Evolutionary conservation across 768 basidiomycete species (phyloP), one percentile per base, ranked within the genome.

Genomic region (Mrakia gelida): DNA sequence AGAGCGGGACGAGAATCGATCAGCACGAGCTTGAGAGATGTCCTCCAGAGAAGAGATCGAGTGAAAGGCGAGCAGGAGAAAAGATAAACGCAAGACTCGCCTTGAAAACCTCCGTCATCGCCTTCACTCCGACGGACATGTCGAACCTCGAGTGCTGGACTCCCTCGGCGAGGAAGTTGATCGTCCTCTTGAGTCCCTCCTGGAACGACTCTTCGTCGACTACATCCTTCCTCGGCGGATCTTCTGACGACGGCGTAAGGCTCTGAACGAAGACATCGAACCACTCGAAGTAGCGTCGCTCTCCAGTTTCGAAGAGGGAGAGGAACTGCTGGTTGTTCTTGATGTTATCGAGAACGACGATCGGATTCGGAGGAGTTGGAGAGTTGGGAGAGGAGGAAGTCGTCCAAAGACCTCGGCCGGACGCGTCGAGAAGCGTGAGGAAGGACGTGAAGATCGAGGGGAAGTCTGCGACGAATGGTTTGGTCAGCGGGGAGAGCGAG

Each of bases 291-390:
- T 21, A 32, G 0, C 18, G 52, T 15, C n/a, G 11, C 52, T 76
- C 34, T 9, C 49, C 80, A 0, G 59, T 41, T 34, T 80, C 77
- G 30, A 86, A 79, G 8, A 84, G 75, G 0, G 49, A 13, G 43
- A 81, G 80, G 34, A 86, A 84, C 16, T 83, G 81, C 0, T 82
- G 80, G 82, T 96, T 98, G 82, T 93, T 90, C 82, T 92, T 92
- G 82, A 98, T 88, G 21, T 91, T 88, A 81, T 92, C 93, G 81
- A 96, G 91, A 10, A 94, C 88, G 52, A 91, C 87, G 80, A 90
- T 88, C 3, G 94, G 91, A 81, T 75, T 65, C 5, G 73, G 73
- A 13, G 75, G 75, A 4, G 65, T 54, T n/a, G 75, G 65, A 2
- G 71, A n/a, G 41, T 28, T 49, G 43, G 70, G 71, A 15, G 62